These are phyloP conservation scores for Aspergillus sclerotioniger DNA, from an alignment of 495 filamentous ascomycete species.

Conservation along the genomic window DNA sequence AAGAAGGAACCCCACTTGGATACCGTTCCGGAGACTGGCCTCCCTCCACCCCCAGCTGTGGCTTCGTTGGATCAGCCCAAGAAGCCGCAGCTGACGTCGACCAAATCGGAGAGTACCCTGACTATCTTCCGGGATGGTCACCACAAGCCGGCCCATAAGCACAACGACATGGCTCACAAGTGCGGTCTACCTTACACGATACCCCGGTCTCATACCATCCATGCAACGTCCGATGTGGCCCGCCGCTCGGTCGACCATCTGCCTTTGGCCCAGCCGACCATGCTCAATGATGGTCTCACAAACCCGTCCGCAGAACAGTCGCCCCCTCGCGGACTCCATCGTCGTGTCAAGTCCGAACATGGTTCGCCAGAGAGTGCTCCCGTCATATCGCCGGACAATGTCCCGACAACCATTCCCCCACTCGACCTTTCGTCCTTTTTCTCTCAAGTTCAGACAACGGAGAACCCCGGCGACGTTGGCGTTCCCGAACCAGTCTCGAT, in stretches of 20 bases:
- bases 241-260: conserved; percentile 71
- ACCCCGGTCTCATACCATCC: conserved; percentile 68
- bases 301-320: conserved; percentile 29
- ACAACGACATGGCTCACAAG: conserved; percentile 82
- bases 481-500: conserved; percentile 24
- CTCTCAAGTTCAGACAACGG: conserved; percentile 44
- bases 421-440: conserved; percentile 63
- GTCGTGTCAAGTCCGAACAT: conserved; percentile 66
- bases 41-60: conserved; percentile 40
- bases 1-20: conserved; percentile 87
- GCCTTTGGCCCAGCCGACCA: conserved; percentile 46
- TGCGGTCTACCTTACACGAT: conserved; percentile 80
- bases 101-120: conserved; percentile 78
- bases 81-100: conserved; percentile 74
- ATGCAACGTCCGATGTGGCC: conserved; percentile 55
- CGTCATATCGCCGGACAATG: conserved; percentile 53
- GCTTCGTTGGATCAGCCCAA: conserved; percentile 49
- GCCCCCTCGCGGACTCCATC: conserved; percentile 49
- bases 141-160: conserved; percentile 88
- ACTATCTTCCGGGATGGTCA: conserved; percentile 90
- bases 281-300: conserved; percentile 38
- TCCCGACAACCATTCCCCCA: conserved; percentile 61
- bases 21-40: conserved; percentile 62
- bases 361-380: conserved; percentile 64
- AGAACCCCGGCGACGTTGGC: conserved; percentile 26